Conservation (phyloP, 2,329 filamentous ascomycete species). For the Xylaria sp. region DNA sequence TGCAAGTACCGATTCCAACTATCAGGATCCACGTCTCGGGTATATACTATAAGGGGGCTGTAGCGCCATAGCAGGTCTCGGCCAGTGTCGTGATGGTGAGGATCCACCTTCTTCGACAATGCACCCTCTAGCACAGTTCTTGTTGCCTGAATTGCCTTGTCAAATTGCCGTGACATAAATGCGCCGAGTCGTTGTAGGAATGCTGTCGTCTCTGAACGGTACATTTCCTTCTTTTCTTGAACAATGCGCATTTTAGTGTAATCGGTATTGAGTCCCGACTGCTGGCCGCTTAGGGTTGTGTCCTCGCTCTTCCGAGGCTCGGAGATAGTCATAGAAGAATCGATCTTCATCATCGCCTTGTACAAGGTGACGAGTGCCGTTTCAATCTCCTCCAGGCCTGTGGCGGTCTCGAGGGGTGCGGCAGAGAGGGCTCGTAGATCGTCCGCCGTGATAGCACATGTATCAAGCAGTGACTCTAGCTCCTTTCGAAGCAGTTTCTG, state of each 20-base stretch:
- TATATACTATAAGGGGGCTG: constrained; percentile 83
- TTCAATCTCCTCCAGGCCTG: constrained; percentile 79
- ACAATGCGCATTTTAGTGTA: constrained; percentile 91
- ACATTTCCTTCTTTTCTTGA: constrained; percentile 91
- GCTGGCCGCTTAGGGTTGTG: constrained; percentile 48
- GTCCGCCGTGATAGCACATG: constrained; percentile 79
- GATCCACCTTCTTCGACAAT: constrained; percentile 68
- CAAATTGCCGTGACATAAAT: constrained; percentile 82
- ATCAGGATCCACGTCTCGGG: constrained; percentile 77
- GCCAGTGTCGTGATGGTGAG: constrained; percentile 69
- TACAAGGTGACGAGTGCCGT: constrained; percentile 77
- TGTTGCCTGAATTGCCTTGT: constrained; percentile 71
- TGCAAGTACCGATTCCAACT: constrained; percentile 82
- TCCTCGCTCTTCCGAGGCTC: constrained; percentile 54
- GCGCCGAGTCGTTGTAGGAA: constrained; percentile 81
- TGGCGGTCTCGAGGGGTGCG: constrained; percentile 71
- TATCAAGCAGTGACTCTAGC: constrained; percentile 84
- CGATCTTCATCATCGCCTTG: constrained; percentile 91
- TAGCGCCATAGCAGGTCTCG: constrained; percentile 83
- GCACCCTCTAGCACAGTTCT: constrained; percentile 65
- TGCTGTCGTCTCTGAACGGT: constrained; percentile 71
- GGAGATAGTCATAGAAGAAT: constrained; percentile 70
- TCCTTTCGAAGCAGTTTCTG: constrained; percentile 93
- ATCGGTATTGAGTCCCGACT: constrained; percentile 65
- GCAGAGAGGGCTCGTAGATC: constrained; percentile 75